Evolutionary conservation across 305 asterid species (phyloP).

Genomic region (Rubia occidens): DNA sequence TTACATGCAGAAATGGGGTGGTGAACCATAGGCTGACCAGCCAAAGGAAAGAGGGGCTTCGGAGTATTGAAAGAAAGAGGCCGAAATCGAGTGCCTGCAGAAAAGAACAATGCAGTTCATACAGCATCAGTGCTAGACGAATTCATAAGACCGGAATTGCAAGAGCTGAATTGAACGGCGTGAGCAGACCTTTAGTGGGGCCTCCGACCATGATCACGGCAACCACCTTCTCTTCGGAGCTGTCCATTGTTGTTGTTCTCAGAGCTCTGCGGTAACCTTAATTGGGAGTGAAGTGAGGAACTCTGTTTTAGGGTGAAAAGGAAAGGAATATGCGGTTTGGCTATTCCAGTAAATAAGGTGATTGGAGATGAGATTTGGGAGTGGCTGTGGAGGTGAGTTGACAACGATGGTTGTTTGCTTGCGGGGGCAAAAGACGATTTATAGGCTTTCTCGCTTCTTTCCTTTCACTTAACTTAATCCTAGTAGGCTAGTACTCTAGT

Average conservation of each 20-base stretch:
- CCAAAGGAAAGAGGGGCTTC: slow-evolving; percentile 64
- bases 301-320: background rate
- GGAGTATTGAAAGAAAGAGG: slow-evolving; percentile 70
- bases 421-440: background rate
- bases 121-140: background rate
- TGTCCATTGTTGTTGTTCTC: slow-evolving; percentile 25
- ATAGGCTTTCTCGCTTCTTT: background rate
- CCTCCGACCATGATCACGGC: slow-evolving; percentile 77
- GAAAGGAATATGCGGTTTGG: slow-evolving; percentile 3
- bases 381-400: background rate
- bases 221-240: slow-evolving; percentile 53
- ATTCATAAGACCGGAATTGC: background rate
- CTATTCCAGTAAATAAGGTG: background rate
- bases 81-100: slow-evolving; percentile 63
- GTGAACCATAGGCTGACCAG: slow-evolving; percentile 79
- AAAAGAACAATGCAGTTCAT: background rate
- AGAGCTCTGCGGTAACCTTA: background rate
- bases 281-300: background rate
- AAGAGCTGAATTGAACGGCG: background rate
- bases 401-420: background rate
- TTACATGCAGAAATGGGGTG: slow-evolving; percentile 74
- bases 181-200: slow-evolving; percentile 54
- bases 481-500: too few species aligned
- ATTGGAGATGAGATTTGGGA: slow-evolving; percentile 2
- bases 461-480: background rate